Base-by-base conservation (phyloP, 345 rosid species). In the Citrus hindsii region DNA sequence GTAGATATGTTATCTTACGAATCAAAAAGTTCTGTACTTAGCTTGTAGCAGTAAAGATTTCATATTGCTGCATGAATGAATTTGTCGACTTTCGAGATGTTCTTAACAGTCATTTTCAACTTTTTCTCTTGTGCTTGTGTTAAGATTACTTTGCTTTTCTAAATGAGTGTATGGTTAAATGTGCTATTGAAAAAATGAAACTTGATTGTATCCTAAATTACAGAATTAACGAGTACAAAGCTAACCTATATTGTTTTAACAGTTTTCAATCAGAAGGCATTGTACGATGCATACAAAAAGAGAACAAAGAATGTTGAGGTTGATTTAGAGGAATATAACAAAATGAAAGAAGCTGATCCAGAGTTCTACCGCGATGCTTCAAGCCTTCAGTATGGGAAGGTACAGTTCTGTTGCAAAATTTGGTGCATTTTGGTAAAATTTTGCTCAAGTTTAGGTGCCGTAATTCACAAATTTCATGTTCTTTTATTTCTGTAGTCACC, bases 321-420 rank as follows among this genome's bases (percentile, higher is more conserved):
- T 75, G 92, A 92, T 85, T 46, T 90, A 14, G 98, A 94, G 62
- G 98, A 94, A 76, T 94, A 96, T 59, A 96, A 90, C 89, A 90
- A 84, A 85, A 92, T 92, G 95, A 96, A 93, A 88, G 98, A 93
- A 89, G 89, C 92, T 79, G 99, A 94, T 90, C 98, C 98, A 13
- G 98, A 96, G 92, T 94, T 94, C 88, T 96, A 94, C 79, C 92
- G 99, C 1, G 97, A 90, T 77, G 98, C 98, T 67, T 92, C 97
- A 58, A 92, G 98, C 84, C 94, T 95, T 67, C 94, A 89, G 70
- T 92, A 95, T 66, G 98, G 97, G 33, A 95, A 93, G 98, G 97
- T 95, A 84, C 40, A 73, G 38, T 48, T 62, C 60, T 33, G 30
- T 68, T 25, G 66, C 58, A 55, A 78, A 63, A 46, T 61, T 62